Evolutionary conservation across 495 filamentous ascomycete genomes (phyloP), one percentile per base, ranked within the genome.

Genomic region (Parathielavia appendiculata): DNA sequence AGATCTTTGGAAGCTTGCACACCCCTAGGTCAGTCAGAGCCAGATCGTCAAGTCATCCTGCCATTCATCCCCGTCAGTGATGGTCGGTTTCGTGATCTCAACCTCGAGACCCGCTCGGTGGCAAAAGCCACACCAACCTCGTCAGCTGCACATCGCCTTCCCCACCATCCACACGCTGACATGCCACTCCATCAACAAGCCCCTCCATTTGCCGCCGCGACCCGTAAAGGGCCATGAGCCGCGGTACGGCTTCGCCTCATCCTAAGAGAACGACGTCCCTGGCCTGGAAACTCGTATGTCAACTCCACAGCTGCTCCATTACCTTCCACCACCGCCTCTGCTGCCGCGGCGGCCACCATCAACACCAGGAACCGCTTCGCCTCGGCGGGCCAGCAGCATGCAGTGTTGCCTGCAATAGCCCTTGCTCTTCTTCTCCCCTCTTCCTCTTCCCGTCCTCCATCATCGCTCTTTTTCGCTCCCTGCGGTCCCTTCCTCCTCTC

Each of bases 151-250:
- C 50, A 43, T 16, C 34, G 34, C 17, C 40, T 34, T 45, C 54
- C 59, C 59, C 49, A 56, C 54, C 43, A 55, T 49, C 51, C 44
- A 11, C 44, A 45, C 49, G 51, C 52, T 56, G 32, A 56, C 39
- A 20, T 51, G 46, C 16, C 39, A 35, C 34, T 14, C 38, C 58
- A 50, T 38, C 6, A 20, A 30, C 51, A 51, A 62, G 56, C 45
- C 32, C 54, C 55, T 57, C 48, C 35, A 52, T 60, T 63, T 65
- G 67, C 67, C 65, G 65, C 60, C 59, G 61, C 67, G 57, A 59
- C 58, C 61, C 57, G 57, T 36, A 43, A 62, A 56, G 64, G 53
- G 65, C 59, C 61, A 68, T 70, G 67, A 68, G 48, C 61, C 49
- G 46, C 63, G 63, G 59, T 51, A 51, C 47, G 63, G 67, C 61